Evolutionary conservation across 495 filamentous ascomycete genomes (phyloP).

Genomic region (Chlorociboria aeruginascens): DNA sequence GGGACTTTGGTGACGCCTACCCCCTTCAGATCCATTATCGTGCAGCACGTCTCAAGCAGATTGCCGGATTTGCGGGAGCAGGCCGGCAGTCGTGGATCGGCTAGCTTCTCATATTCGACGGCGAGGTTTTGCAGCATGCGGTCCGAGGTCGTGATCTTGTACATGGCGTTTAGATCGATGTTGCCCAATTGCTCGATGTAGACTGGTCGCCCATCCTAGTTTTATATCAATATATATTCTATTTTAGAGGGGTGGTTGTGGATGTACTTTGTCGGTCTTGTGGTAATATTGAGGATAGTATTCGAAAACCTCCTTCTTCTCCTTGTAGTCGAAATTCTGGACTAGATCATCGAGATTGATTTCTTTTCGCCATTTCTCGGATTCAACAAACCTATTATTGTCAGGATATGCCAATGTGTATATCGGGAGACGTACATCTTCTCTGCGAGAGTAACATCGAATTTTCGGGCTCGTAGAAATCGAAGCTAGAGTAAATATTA

Average conservation of each 20-base stretch:
- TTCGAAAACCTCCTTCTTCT: constrained; percentile 78
- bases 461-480: constrained; percentile 90
- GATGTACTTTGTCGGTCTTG: constrained; percentile 85
- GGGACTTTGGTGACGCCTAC: constrained; percentile 70
- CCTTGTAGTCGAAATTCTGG: constrained; percentile 70
- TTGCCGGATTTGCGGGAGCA: constrained; percentile 86
- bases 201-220: constrained; percentile 84
- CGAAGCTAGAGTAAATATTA: constrained; percentile 44
- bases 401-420: neutral
- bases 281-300: constrained; percentile 99
- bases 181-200: constrained; percentile 96
- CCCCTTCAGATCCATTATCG: constrained; percentile 92
- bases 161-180: constrained; percentile 80
- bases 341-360: constrained; percentile 79
- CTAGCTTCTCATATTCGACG: constrained; percentile 89
- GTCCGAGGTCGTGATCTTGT: constrained; percentile 83
- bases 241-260: neutral
- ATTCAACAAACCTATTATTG: constrained; percentile 67
- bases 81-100: constrained; percentile 85
- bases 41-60: constrained; percentile 93
- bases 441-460: constrained; percentile 74
- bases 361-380: constrained; percentile 82
- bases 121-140: constrained; percentile 95
- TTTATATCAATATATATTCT: constrained; percentile 1
- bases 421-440: constrained; percentile 53